A percentile compares a stretch with the other conserved stretches of the same genome.
Conservation (phyloP, 352 stramenopile genomes). For the Phytophthora hybrid region DNA sequence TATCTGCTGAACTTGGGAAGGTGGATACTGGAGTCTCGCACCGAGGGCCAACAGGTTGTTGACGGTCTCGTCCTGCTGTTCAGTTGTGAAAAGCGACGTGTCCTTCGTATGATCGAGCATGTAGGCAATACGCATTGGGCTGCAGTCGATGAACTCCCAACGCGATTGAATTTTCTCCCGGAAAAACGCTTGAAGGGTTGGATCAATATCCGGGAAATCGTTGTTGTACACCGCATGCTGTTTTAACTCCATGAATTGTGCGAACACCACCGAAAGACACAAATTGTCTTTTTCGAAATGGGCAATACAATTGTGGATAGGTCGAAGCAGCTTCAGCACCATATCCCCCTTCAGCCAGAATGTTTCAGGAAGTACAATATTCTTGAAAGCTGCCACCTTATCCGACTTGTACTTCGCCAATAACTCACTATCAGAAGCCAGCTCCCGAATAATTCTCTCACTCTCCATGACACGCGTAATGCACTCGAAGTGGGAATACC, state of each 20-base stretch:
- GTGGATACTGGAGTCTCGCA: conserved; percentile 2
- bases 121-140: conserved; percentile 9
- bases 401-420: conserved; percentile 11
- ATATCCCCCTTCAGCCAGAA: conserved; percentile 14
- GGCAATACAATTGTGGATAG: conserved; percentile 11
- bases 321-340: conserved; percentile 4
- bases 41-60: neutral
- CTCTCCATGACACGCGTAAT: conserved; percentile 12
- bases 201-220: conserved; percentile 1
- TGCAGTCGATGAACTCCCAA: conserved; percentile 12
- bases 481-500: conserved; percentile 13
- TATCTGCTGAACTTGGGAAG: conserved; percentile 5
- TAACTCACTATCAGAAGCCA: neutral
- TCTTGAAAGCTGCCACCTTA: neutral
- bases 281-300: conserved; percentile 17
- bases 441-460: conserved; percentile 10
- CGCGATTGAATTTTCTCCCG: conserved; percentile 5
- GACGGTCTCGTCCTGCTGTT: conserved; percentile 7
- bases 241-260: conserved; percentile 11
- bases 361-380: conserved; percentile 6
- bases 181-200: neutral
- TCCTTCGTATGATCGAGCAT: conserved; percentile 10
- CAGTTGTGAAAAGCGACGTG: conserved; percentile 2
- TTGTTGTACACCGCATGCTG: conserved; percentile 16
- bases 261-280: conserved; percentile 17